Conservation (phyloP, 2,329 filamentous ascomycete species). For the Paecilomyces dactylethromorphus region DNA sequence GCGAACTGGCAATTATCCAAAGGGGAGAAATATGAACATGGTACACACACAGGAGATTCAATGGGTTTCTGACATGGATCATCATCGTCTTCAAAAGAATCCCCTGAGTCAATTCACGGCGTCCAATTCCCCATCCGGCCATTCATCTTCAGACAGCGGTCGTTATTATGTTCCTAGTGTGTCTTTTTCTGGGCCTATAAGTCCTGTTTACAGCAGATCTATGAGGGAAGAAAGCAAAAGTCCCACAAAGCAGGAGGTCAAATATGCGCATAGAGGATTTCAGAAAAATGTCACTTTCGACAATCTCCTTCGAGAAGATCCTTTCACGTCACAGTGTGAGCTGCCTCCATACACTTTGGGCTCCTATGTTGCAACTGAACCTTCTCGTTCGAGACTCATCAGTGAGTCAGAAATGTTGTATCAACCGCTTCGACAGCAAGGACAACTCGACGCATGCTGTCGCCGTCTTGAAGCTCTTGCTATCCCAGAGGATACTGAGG, state of each 20-base stretch:
- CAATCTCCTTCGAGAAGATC: background rate
- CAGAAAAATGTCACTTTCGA: background rate
- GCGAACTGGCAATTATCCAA: background rate
- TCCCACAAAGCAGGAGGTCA: conserved; percentile 4
- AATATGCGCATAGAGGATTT: background rate
- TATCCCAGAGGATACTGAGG: background rate
- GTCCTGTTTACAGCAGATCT: background rate
- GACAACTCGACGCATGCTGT: background rate
- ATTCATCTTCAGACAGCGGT: background rate
- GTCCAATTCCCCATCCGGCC: conserved; percentile 1
- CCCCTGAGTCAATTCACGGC: conserved; percentile 11
- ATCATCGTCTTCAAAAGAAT: conserved; percentile 8
- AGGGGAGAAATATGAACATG: background rate
- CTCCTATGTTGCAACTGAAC: background rate
- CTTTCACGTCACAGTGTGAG: background rate
- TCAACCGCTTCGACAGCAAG: background rate
- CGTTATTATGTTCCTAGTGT: background rate
- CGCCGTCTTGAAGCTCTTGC: background rate
- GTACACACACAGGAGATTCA: background rate
- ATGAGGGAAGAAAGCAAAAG: conserved; percentile 1
- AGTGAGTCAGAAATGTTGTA: background rate
- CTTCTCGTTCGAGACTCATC: background rate
- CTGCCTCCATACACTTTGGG: background rate
- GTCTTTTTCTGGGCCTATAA: background rate
- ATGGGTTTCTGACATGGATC: conserved; percentile 5